Evolutionary conservation across 2,329 filamentous ascomycete species (phyloP).

Genomic region (Anisogramma anomala): DNA sequence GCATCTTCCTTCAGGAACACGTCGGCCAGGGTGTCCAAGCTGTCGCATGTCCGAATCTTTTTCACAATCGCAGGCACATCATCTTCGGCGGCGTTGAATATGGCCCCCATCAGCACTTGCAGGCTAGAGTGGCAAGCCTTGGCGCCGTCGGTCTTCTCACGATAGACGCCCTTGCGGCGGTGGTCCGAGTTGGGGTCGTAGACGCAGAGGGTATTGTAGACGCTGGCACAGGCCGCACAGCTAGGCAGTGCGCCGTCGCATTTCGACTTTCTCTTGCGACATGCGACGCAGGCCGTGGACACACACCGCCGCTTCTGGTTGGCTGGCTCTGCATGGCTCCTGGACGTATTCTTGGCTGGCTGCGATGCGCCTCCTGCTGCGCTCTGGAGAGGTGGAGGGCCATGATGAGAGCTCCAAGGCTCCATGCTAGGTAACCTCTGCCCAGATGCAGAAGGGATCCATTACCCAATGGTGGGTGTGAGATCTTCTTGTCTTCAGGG

Average conservation of each 20-base stretch:
- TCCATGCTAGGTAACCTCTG: too few species aligned
- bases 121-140: conserved; percentile 81
- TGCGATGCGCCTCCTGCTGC: conserved; percentile 1
- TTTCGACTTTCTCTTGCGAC: conserved; percentile 69
- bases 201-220: conserved; percentile 81
- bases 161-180: conserved; percentile 91
- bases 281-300: conserved; percentile 75
- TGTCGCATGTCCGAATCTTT: conserved; percentile 78
- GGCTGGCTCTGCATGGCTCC: conserved; percentile 34
- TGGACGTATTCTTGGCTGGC: conserved; percentile 36
- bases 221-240: conserved; percentile 90
- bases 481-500: too few species aligned
- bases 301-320: conserved; percentile 63
- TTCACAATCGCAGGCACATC: conserved; percentile 72
- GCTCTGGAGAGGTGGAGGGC: neutral
- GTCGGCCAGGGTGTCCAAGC: conserved; percentile 44
- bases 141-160: conserved; percentile 79
- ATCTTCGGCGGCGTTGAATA: conserved; percentile 82
- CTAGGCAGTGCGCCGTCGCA: conserved; percentile 87
- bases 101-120: conserved; percentile 84
- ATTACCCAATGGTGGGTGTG: too few species aligned
- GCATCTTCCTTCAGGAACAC: conserved; percentile 34
- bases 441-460: too few species aligned
- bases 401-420: too few species aligned
- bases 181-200: conserved; percentile 97